phyloP scores from a whole-genome alignment of 2,329 filamentous ascomycete species.

The Sporothrix brunneoviolacea region DNA sequence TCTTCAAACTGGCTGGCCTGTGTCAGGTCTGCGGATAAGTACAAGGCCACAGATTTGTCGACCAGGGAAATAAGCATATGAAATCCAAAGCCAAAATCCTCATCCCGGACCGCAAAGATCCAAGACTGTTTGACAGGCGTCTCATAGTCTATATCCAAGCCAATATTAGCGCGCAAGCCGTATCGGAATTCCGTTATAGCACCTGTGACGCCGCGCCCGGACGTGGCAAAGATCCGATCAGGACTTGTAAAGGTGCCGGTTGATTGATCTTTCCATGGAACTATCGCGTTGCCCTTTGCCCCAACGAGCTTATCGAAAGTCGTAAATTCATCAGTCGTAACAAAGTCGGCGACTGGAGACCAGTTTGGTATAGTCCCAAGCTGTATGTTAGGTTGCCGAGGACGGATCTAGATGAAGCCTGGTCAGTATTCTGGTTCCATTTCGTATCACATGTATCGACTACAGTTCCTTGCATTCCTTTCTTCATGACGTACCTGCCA shows the following conservation, averaged over 20 bases:
- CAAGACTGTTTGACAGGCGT: conserved; percentile 46
- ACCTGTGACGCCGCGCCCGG: conserved; percentile 56
- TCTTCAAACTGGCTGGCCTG: conserved; percentile 37
- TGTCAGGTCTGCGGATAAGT: conserved; percentile 41
- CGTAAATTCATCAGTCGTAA: conserved; percentile 36
- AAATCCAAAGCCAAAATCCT: conserved; percentile 25
- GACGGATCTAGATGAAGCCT: conserved; percentile 37
- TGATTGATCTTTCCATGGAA: conserved; percentile 24
- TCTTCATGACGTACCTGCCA: conserved; percentile 52
- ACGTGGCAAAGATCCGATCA: conserved; percentile 61
- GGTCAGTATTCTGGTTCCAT: not conserved
- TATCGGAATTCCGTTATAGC: conserved; percentile 62
- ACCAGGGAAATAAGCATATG: conserved; percentile 44
- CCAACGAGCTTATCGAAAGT: conserved; percentile 23
- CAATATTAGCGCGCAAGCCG: conserved; percentile 63
- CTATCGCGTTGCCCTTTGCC: conserved; percentile 16
- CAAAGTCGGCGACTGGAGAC: conserved; percentile 52
- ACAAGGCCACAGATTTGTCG: conserved; percentile 40
- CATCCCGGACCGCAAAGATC: conserved; percentile 35
- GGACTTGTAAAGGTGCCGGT: conserved; percentile 45
- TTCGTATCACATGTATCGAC: too few relatives aligned
- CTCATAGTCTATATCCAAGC: conserved; percentile 46
- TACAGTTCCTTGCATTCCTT: not conserved
- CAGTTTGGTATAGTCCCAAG: conserved; percentile 59
- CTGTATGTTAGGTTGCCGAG: conserved; percentile 36